Conservation (phyloP, 179 eudicot species). For the Beta macrorhiza region DNA sequence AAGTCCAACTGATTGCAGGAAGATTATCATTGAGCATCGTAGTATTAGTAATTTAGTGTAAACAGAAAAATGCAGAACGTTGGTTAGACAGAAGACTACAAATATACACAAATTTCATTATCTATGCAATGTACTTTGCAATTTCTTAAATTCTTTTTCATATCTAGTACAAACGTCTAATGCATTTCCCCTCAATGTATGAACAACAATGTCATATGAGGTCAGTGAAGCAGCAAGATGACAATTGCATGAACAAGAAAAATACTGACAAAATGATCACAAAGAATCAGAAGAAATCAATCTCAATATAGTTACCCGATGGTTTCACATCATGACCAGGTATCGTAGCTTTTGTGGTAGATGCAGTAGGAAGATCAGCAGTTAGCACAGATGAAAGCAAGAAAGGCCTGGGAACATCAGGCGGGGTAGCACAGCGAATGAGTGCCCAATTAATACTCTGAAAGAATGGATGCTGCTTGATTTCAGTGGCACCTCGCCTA, state of each 20-base stretch:
- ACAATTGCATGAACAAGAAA: conserved; percentile 4
- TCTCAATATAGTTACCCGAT: conserved; percentile 46
- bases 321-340: conserved; percentile 41
- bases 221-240: conserved; percentile 4
- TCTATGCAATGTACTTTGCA: conserved; percentile 32
- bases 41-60: too few relatives aligned
- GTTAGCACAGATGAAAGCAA: conserved; percentile 7
- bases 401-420: conserved; percentile 41
- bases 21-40: neutral
- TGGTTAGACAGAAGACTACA: conserved; percentile 2
- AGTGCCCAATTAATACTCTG: conserved; percentile 64
- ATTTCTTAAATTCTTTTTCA: conserved; percentile 16
- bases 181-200: conserved; percentile 16
- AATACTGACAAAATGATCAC: neutral
- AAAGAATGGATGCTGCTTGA: conserved; percentile 62
- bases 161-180: conserved; percentile 17
- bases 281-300: conserved; percentile 56
- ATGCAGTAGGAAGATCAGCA: conserved; percentile 21
- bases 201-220: conserved; percentile 21
- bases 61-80: conserved; percentile 6
- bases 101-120: conserved; percentile 30
- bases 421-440: conserved; percentile 57
- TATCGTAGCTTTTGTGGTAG: conserved; percentile 7
- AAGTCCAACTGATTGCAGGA: neutral
- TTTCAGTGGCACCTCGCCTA: conserved; percentile 58